Evolutionary conservation across 1,284 basidiomycete species (phyloP).

Genomic region (Puccinia coronata): DNA sequence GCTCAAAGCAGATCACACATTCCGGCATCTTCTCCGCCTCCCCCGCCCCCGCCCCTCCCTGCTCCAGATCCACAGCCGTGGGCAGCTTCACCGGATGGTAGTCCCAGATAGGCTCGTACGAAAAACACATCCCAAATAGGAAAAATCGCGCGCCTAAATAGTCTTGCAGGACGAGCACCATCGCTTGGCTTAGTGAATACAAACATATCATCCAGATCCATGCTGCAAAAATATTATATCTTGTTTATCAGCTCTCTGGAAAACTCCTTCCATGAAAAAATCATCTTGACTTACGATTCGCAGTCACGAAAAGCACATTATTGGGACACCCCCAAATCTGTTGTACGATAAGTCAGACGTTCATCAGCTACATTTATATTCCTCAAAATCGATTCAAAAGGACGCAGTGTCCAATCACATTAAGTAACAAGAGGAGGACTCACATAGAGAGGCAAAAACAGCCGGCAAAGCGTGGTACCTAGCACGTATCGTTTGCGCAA

Average conservation of each 20-base stretch:
- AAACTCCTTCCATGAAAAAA: not conserved
- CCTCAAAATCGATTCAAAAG: too few relatives aligned
- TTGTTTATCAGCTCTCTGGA: not conserved
- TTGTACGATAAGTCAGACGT: not conserved
- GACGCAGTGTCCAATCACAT: too few relatives aligned
- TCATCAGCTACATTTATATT: not conserved
- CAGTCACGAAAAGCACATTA: slow-evolving; percentile 56
- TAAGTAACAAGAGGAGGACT: not conserved
- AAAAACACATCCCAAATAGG: slow-evolving; percentile 52
- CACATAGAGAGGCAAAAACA: slow-evolving; percentile 56
- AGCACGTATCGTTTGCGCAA: slow-evolving; percentile 55
- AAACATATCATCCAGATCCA: slow-evolving; percentile 55
- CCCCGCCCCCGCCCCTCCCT: not conserved
- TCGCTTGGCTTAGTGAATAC: slow-evolving; percentile 54
- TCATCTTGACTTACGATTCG: slow-evolving; percentile 52
- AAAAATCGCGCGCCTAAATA: slow-evolving; percentile 56
- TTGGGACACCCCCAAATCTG: slow-evolving; percentile 55
- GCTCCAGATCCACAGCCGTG: slow-evolving; percentile 50
- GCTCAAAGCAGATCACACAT: slow-evolving; percentile 58
- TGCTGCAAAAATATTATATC: slow-evolving; percentile 24
- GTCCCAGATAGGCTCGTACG: slow-evolving; percentile 53
- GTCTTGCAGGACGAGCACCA: slow-evolving; percentile 55
- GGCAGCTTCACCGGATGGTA: slow-evolving; percentile 56
- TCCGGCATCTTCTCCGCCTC: slow-evolving; percentile 49
- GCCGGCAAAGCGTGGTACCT: slow-evolving; percentile 56